phyloP scores from a whole-genome alignment of 176 grass and related monocot species.

The Zoysia pacifica region DNA sequence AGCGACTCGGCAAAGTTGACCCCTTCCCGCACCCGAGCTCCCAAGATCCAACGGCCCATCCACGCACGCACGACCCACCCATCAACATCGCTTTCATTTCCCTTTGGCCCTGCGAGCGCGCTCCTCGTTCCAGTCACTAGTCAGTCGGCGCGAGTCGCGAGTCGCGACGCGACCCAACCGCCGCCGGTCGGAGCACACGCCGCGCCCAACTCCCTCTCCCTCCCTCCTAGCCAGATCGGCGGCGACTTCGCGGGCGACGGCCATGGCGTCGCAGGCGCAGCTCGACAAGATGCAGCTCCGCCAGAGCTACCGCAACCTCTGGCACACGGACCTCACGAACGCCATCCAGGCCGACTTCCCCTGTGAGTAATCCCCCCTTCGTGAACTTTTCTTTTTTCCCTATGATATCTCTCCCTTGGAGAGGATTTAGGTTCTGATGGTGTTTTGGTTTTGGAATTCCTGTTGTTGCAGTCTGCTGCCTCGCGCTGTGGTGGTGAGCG shows the following conservation, averaged over 20 bases:
- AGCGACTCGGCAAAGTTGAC: too few relatives aligned
- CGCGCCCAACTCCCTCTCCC: neutral
- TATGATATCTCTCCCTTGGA: neutral
- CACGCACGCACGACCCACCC: too few relatives aligned
- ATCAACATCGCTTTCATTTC: too few relatives aligned
- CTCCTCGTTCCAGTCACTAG: neutral
- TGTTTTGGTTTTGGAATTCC: neutral
- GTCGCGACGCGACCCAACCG: neutral
- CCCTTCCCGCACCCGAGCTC: too few relatives aligned
- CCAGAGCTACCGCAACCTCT: conserved; percentile 92
- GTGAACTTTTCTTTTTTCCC: neutral
- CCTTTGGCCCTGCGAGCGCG: neutral
- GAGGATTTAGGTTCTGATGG: neutral
- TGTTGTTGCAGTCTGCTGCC: conserved; percentile 76
- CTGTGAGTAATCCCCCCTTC: conserved; percentile 32
- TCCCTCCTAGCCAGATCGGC: conserved; percentile 23
- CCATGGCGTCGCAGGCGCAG: conserved; percentile 66
- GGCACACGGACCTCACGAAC: conserved; percentile 81
- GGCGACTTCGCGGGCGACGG: neutral
- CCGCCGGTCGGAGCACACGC: neutral
- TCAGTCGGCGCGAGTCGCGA: too few relatives aligned
- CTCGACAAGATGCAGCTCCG: conserved; percentile 92
- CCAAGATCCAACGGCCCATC: too few relatives aligned
- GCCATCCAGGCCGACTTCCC: conserved; percentile 79
- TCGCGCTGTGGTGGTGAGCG: conserved; percentile 89